phyloP scores from a whole-genome alignment of 2,329 filamentous ascomycete species.

The Bisporella sp. region DNA sequence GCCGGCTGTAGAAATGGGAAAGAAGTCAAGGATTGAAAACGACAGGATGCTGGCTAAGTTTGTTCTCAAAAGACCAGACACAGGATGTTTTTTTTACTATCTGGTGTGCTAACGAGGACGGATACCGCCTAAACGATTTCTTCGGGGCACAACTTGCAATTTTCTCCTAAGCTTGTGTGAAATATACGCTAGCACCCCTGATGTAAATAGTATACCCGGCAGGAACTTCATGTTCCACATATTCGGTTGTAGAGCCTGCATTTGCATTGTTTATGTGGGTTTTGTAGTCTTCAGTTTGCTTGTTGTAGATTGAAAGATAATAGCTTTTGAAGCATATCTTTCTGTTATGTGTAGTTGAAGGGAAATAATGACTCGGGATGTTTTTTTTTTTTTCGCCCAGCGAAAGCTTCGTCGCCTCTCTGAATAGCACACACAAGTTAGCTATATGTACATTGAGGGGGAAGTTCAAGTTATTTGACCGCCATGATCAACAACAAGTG shows the following conservation, averaged over 20 bases:
- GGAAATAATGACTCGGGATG: not conserved
- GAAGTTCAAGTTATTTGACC: conserved; percentile 1
- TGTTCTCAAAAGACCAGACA: conserved; percentile 5
- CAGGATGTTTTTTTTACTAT: conserved; percentile 10
- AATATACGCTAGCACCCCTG: conserved; percentile 3
- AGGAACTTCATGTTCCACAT: conserved; percentile 3
- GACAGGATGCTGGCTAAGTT: conserved; percentile 8
- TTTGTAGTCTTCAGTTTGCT: conserved; percentile 1
- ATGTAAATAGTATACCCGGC: conserved; percentile 6
- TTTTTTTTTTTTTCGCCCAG: not conserved
- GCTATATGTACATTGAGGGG: conserved; percentile 1
- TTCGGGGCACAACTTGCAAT: conserved; percentile 4
- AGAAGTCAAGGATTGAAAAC: conserved; percentile 9
- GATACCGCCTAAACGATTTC: conserved; percentile 1
- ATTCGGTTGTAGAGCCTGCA: not conserved
- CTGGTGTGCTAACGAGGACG: conserved; percentile 3
- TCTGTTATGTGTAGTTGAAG: not conserved
- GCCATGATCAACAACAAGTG: not conserved
- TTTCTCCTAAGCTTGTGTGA: conserved; percentile 5
- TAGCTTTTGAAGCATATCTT: conserved; percentile 3
- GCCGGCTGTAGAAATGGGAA: conserved; percentile 9
- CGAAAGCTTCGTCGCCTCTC: conserved; percentile 4
- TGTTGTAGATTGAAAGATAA: conserved; percentile 5
- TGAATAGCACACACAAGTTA: conserved; percentile 4
- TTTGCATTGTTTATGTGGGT: not conserved